These are phyloP conservation scores for Talaromyces islandicus DNA, from an alignment of 2,329 filamentous ascomycete genomes.

Conservation along the genomic window DNA sequence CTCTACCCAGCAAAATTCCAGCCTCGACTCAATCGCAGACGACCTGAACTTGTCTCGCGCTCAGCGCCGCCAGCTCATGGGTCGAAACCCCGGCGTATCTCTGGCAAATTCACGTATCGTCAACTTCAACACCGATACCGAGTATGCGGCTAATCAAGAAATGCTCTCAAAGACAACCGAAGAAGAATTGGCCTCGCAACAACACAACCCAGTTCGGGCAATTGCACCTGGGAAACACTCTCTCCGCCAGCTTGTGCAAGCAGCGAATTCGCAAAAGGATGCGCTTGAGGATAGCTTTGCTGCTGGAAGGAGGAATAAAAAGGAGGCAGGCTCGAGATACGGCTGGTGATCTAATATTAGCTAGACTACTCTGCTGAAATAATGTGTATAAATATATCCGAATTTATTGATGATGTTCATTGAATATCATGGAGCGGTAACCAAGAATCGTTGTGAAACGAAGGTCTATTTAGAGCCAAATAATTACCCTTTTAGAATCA, in stretches of 20 bases:
- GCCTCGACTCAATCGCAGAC: conserved; percentile 65
- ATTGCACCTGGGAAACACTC: conserved; percentile 87
- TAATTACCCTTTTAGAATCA: too few relatives aligned
- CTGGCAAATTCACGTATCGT: conserved; percentile 60
- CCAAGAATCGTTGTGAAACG: too few relatives aligned
- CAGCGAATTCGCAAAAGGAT: conserved; percentile 74
- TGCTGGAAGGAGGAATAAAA: conserved; percentile 68
- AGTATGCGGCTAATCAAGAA: conserved; percentile 80
- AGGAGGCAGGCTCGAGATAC: conserved; percentile 75
- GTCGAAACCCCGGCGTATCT: conserved; percentile 46
- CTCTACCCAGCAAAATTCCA: conserved; percentile 33
- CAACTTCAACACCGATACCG: conserved; percentile 81
- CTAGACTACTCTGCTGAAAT: not conserved
- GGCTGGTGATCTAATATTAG: conserved; percentile 56
- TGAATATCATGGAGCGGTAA: too few relatives aligned
- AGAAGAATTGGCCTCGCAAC: conserved; percentile 40
- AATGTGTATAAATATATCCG: not conserved
- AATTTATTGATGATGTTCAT: not conserved
- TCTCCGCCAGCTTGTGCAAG: conserved; percentile 78
- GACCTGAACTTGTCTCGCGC: conserved; percentile 73
- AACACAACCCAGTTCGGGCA: conserved; percentile 74
- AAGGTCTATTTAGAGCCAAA: too few relatives aligned
- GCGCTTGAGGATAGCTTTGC: conserved; percentile 91
- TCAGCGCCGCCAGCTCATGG: conserved; percentile 78
- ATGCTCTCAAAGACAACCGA: conserved; percentile 64